phyloP scores from a whole-genome alignment of 2,329 filamentous ascomycete genomes.

The Nigrospora osmanthi region DNA sequence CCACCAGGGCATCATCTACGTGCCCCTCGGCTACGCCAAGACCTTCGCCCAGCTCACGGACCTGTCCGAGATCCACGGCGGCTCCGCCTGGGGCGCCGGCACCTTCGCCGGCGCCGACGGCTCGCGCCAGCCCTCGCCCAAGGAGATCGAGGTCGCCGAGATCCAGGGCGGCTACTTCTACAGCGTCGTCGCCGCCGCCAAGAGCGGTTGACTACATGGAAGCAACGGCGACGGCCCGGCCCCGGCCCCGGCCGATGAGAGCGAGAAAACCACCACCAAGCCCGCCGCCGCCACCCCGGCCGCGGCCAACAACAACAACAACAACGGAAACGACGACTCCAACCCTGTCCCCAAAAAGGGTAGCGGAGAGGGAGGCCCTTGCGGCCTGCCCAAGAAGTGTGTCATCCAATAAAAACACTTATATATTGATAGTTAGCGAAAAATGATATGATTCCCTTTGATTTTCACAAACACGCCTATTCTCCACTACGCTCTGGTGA shows the following conservation, averaged over 20 bases:
- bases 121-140: conserved; percentile 66
- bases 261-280: conserved; percentile 10
- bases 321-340: conserved; percentile 11
- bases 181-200: conserved; percentile 60
- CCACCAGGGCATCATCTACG: conserved; percentile 93
- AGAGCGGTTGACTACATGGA: conserved; percentile 70
- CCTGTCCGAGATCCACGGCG: conserved; percentile 75
- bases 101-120: conserved; percentile 78
- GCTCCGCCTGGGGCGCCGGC: conserved; percentile 86
- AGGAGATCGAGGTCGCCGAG: conserved; percentile 73
- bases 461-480: neutral
- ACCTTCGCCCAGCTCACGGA: conserved; percentile 64
- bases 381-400: conserved; percentile 71
- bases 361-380: conserved; percentile 58
- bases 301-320: conserved; percentile 5
- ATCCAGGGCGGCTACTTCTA: conserved; percentile 85
- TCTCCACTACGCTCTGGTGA: too few relatives aligned
- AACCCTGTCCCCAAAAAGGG: conserved; percentile 22
- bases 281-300: conserved; percentile 10
- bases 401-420: conserved; percentile 32
- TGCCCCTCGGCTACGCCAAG: conserved; percentile 89
- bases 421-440: neutral
- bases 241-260: conserved; percentile 7
- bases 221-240: conserved; percentile 23
- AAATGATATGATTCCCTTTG: conserved; percentile 1